These are phyloP conservation scores for Crocinoboletus sp. DNA, from an alignment of 1,284 basidiomycete species.

Conservation along the genomic window DNA sequence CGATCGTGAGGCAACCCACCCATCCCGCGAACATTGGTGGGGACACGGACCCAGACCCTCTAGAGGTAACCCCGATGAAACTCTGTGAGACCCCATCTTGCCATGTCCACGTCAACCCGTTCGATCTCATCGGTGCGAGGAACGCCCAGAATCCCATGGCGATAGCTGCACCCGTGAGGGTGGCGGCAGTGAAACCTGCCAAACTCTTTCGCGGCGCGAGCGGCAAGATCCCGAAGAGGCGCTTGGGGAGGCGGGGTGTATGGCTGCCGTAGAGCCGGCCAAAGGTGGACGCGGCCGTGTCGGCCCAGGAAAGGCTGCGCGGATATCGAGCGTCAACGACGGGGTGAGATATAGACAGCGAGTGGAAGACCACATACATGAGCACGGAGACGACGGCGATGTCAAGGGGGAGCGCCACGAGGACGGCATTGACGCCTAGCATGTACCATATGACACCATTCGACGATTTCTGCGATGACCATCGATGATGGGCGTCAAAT, in stretches of 20 bases:
- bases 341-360: not conserved
- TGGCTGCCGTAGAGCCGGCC: slow-evolving; percentile 80
- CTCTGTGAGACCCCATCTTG: slow-evolving; percentile 36
- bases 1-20: slow-evolving; percentile 54
- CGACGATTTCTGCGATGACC: slow-evolving; percentile 46
- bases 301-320: slow-evolving; percentile 89
- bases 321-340: not conserved
- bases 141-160: slow-evolving; percentile 78
- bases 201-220: slow-evolving; percentile 83
- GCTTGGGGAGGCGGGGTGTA: slow-evolving; percentile 71
- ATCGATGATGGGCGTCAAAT: not conserved
- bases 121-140: slow-evolving; percentile 44
- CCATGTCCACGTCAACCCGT: slow-evolving; percentile 52
- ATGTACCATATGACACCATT: slow-evolving; percentile 98
- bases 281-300: slow-evolving; percentile 92
- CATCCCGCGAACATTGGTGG: slow-evolving; percentile 37
- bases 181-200: slow-evolving; percentile 87
- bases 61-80: slow-evolving; percentile 8
- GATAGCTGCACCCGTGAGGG: slow-evolving; percentile 71
- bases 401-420: slow-evolving; percentile 80
- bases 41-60: not conserved
- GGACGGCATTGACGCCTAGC: slow-evolving; percentile 81
- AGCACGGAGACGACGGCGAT: slow-evolving; percentile 86
- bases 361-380: slow-evolving; percentile 54
- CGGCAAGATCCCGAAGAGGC: slow-evolving; percentile 56